Percentiles rank a stretch among this genome's conserved stretches.
phyloP scores from a whole-genome alignment of 331 rosid species.

The Malus hybrid region DNA sequence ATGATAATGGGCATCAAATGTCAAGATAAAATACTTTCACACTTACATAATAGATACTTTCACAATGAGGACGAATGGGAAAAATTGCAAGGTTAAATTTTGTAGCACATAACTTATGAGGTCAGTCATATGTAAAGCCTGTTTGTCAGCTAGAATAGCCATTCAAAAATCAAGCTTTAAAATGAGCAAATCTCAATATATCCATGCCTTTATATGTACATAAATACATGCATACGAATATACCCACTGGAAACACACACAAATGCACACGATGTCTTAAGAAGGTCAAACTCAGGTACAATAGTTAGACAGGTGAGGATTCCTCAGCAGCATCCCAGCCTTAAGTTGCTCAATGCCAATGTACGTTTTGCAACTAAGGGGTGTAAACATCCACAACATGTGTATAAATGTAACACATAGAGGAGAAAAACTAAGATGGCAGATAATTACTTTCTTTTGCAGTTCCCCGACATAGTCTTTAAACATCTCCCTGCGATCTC shows the following conservation, averaged over 20 bases:
- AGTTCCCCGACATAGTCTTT: constrained; percentile 74
- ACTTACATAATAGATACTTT: not conserved
- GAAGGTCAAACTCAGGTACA: not conserved
- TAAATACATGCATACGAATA: not conserved
- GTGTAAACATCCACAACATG: not conserved
- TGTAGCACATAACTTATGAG: not conserved
- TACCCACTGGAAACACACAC: not conserved
- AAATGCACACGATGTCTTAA: not conserved
- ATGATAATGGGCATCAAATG: not conserved
- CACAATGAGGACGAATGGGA: not conserved
- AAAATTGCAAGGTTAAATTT: not conserved
- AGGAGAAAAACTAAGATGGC: constrained; percentile 9
- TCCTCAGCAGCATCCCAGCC: not conserved
- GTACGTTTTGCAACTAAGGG: not conserved
- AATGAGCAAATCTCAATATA: not conserved
- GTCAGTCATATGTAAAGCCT: not conserved
- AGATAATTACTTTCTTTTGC: constrained; percentile 46
- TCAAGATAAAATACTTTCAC: not conserved
- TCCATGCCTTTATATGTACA: not conserved
- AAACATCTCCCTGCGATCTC: constrained; percentile 81
- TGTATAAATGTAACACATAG: not conserved
- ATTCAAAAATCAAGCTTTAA: not conserved
- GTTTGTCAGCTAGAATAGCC: not conserved
- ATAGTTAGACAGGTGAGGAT: not conserved
- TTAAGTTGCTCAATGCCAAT: not conserved